Percentiles rank a stretch among this genome's conserved stretches.
Conservation (phyloP, 2,329 filamentous ascomycete genomes). For the Pseudogymnoascus sp. region DNA sequence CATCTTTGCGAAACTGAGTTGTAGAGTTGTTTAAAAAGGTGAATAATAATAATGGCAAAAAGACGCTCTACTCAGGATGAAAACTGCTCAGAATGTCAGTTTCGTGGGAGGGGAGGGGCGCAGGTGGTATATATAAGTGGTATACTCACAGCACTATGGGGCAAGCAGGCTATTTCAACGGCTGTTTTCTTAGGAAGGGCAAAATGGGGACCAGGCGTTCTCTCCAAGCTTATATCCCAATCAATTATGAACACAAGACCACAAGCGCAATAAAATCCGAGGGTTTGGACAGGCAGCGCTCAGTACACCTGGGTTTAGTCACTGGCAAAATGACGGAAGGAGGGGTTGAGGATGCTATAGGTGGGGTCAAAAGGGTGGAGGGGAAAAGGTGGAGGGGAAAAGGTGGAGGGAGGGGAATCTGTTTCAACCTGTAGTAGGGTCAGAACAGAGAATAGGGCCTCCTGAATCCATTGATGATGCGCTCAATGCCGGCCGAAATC, state of each 20-base stretch:
- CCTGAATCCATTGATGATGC: neutral
- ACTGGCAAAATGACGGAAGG: constrained; percentile 7
- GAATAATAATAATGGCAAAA: neutral
- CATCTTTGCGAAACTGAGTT: constrained; percentile 20
- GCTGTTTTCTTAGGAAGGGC: neutral
- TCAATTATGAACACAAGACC: constrained; percentile 6
- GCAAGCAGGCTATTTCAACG: constrained; percentile 6
- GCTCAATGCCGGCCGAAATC: neutral
- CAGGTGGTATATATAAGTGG: constrained; percentile 5
- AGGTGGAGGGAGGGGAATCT: neutral
- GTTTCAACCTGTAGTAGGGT: neutral
- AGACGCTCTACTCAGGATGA: neutral
- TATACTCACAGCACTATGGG: constrained; percentile 3
- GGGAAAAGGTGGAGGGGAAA: neutral
- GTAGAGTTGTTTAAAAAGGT: neutral
- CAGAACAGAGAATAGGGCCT: neutral
- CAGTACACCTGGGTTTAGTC: constrained; percentile 1
- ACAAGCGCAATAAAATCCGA: neutral
- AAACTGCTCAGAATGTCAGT: neutral
- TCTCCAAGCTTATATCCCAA: constrained; percentile 7
- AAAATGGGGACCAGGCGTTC: neutral
- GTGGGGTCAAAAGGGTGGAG: neutral
- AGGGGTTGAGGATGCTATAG: neutral
- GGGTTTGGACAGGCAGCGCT: neutral
- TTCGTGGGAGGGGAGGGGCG: neutral